Base-by-base conservation (phyloP, 2,329 filamentous ascomycete species). In the Ophiobolus disseminans region DNA sequence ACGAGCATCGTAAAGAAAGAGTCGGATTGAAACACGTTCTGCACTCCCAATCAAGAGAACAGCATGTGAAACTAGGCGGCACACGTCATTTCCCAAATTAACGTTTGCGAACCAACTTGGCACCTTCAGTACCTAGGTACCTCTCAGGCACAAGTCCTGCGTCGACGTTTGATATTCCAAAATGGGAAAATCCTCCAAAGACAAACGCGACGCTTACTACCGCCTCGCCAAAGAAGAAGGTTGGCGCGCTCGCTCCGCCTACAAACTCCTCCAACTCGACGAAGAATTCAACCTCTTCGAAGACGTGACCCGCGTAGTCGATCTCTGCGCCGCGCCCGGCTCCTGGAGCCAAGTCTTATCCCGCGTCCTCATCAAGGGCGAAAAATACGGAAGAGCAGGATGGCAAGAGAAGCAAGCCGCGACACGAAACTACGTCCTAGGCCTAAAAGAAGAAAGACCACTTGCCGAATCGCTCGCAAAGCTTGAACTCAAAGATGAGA, bases 321-420 rank as follows among this genome's bases (percentile, higher is more conserved):
- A 99, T 72, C 82, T 99, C 16, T 99, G 94, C 69, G 94, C 94
- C 23, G 94, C 94, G 0, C 94, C 94, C 0, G 94, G 94, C 21
- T 96, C 91, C 66, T 99, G 94, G 94, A 96, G 91, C 38, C 94
- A 99, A 73, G 94, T 99, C 0, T 82, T 99, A 11, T 97, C 93
- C 10, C 85, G 94, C 16, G 89, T 97, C 0, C 78, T 99, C 48
- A 96, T 97, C 73, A 92, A 94, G 73, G 91, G 91, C 40, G 92
- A 97, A 75, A 90, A 87, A 58, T 95, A 97, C 59, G 92, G 92
- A 3, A 83, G 90, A 19, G 80, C 86, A 46, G 89, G 91, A 47
- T 97, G 91, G 91, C 86, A 95, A 70, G 89, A 96, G 72, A 87
- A 88, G 64, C 87, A 93, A 65, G 84, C 86, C 50, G 80, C 81